Conservation (phyloP, 495 filamentous ascomycete species). For the Penicillium subrubescens region DNA sequence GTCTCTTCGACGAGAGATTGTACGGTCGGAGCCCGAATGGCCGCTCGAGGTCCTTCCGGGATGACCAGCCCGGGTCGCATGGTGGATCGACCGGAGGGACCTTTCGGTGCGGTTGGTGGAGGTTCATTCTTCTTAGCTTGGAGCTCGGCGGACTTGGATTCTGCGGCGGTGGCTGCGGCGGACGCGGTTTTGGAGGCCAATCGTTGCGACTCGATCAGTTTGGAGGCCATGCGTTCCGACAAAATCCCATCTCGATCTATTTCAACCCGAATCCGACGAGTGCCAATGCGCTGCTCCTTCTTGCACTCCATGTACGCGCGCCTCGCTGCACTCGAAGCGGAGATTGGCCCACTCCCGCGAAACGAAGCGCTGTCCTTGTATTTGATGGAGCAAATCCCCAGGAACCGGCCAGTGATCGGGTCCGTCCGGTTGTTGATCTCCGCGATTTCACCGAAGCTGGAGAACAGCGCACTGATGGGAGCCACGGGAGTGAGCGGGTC, state of each 20-base stretch:
- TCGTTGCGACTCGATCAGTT: constrained; percentile 64
- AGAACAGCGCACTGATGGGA: constrained; percentile 78
- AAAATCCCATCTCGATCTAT: constrained; percentile 84
- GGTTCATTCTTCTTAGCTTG: constrained; percentile 56
- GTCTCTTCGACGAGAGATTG: constrained; percentile 59
- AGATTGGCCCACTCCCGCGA: constrained; percentile 50
- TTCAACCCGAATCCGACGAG: constrained; percentile 74
- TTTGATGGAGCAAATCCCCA: constrained; percentile 87
- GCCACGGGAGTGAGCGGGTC: constrained; percentile 82
- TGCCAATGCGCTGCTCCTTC: constrained; percentile 71
- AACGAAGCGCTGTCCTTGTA: constrained; percentile 73
- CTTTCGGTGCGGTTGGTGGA: constrained; percentile 82
- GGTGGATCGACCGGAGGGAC: constrained; percentile 70
- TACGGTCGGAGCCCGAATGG: constrained; percentile 44
- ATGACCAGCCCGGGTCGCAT: constrained; percentile 40
- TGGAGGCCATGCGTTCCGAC: constrained; percentile 72
- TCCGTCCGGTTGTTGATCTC: constrained; percentile 89
- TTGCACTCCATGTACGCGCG: constrained; percentile 64
- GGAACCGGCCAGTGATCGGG: constrained; percentile 86
- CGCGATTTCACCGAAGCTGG: constrained; percentile 84
- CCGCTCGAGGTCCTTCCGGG: constrained; percentile 51
- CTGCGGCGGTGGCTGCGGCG: constrained; percentile 19
- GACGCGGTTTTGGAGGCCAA: constrained; percentile 43
- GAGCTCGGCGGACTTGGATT: constrained; percentile 29
- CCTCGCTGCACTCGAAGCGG: constrained; percentile 76